Percentiles rank a stretch among this genome's conserved stretches.
Conservation (phyloP, 495 filamentous ascomycete genomes). For the Penicillium subrubescens region DNA sequence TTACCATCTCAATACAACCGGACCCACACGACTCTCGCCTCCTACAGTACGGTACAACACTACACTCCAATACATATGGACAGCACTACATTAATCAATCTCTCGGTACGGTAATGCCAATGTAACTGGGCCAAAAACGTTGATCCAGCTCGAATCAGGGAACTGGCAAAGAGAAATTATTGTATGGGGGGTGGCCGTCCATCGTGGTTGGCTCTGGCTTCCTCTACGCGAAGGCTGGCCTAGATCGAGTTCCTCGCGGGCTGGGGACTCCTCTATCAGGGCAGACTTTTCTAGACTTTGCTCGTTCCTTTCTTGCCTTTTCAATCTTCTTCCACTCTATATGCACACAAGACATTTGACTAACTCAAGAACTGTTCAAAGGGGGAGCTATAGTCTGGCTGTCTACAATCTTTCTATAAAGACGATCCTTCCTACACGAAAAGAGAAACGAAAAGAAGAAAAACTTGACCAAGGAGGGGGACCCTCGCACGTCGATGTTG, state of each 20-base stretch:
- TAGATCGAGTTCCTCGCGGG: neutral
- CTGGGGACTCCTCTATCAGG: neutral
- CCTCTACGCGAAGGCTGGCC: neutral
- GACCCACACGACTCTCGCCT: neutral
- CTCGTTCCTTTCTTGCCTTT: neutral
- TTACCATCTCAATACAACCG: neutral
- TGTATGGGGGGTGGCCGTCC: neutral
- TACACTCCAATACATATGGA: neutral
- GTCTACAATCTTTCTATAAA: neutral
- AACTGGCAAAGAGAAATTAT: neutral
- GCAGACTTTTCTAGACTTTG: neutral
- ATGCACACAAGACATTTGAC: no score
- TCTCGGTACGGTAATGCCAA: neutral
- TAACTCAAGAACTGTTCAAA: neutral
- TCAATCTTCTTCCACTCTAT: neutral
- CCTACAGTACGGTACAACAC: neutral
- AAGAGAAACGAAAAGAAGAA: neutral
- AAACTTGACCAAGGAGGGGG: neutral
- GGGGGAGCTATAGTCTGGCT: neutral
- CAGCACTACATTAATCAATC: neutral
- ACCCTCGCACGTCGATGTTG: slow-evolving; percentile 10
- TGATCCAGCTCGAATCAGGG: slow-evolving; percentile 5
- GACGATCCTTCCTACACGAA: neutral
- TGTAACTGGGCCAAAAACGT: slow-evolving; percentile 1
- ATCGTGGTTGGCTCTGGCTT: slow-evolving; percentile 7